A percentile compares a stretch with the other conserved stretches of the same genome.
These are phyloP conservation scores for Phytophthora chlamydospora DNA, from an alignment of 352 stramenopile species.

Conservation along the genomic window DNA sequence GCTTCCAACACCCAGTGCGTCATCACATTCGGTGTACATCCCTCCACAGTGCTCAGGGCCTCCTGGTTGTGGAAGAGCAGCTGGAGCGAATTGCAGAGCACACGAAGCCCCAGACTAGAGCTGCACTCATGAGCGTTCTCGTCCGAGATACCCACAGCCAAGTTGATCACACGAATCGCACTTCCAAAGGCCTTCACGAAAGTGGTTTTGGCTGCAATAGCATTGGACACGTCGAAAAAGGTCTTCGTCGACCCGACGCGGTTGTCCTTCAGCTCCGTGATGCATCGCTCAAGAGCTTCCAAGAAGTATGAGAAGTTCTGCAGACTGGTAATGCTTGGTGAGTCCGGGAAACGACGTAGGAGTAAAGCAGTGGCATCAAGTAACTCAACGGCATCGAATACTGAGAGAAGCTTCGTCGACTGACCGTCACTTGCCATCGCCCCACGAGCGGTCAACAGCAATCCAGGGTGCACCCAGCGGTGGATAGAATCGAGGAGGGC, in stretches of 20 bases:
- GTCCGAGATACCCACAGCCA: conserved; percentile 74
- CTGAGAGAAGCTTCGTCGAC: conserved; percentile 67
- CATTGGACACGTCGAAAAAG: conserved; percentile 60
- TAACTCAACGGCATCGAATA: conserved; percentile 77
- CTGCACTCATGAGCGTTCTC: conserved; percentile 80
- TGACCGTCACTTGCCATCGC: conserved; percentile 47
- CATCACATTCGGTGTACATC: conserved; percentile 70
- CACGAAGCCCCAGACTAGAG: conserved; percentile 71
- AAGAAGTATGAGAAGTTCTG: conserved; percentile 74
- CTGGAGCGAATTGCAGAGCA: conserved; percentile 77
- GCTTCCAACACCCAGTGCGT: conserved; percentile 84
- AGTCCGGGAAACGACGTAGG: conserved; percentile 76
- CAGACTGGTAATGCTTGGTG: conserved; percentile 61
- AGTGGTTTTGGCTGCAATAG: conserved; percentile 60
- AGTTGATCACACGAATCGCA: conserved; percentile 79
- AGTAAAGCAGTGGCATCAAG: conserved; percentile 74
- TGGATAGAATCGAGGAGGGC: conserved; percentile 80
- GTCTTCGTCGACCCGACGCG: conserved; percentile 42
- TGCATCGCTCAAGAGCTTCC: conserved; percentile 82
- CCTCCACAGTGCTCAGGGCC: conserved; percentile 49
- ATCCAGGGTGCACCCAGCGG: conserved; percentile 75
- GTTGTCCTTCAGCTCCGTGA: conserved; percentile 71
- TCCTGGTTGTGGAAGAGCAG: conserved; percentile 82
- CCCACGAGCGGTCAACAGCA: conserved; percentile 46
- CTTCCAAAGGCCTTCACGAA: conserved; percentile 77